Conservation (phyloP, 2,329 filamentous ascomycete species). For the Cladobotryum protrusum region DNA sequence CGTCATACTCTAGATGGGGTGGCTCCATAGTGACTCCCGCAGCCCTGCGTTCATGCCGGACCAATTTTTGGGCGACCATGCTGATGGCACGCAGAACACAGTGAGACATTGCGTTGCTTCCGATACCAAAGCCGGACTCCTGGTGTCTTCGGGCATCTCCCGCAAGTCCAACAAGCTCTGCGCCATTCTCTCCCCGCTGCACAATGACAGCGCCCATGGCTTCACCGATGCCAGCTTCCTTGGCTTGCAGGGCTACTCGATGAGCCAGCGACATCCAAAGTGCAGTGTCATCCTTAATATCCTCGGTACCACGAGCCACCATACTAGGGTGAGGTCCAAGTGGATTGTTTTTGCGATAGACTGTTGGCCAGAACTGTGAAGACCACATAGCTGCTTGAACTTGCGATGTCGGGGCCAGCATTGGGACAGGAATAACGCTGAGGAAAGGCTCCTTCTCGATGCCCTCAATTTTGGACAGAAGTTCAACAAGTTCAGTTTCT, state of each 20-base stretch:
- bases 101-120: conserved; percentile 72
- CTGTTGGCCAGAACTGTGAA: conserved; percentile 72
- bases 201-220: conserved; percentile 70
- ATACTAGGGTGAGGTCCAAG: conserved; percentile 76
- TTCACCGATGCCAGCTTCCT: conserved; percentile 55
- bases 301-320: conserved; percentile 62
- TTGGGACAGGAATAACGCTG: conserved; percentile 60
- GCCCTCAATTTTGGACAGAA: conserved; percentile 43
- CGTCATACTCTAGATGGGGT: conserved; percentile 49
- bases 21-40: conserved; percentile 27
- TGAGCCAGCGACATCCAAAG: conserved; percentile 64
- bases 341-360: conserved; percentile 82
- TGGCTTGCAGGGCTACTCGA: conserved; percentile 54
- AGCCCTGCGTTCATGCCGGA: conserved; percentile 46
- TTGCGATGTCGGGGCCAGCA: conserved; percentile 67
- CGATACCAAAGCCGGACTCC: conserved; percentile 39
- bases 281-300: conserved; percentile 57
- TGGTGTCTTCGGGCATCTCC: conserved; percentile 68
- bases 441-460: conserved; percentile 51
- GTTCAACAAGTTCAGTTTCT: conserved; percentile 44
- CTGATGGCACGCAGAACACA: conserved; percentile 72
- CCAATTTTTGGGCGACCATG: conserved; percentile 68
- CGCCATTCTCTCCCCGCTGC: conserved; percentile 49
- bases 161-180: conserved; percentile 63
- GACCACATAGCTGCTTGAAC: conserved; percentile 71